Percentiles rank a stretch among this genome's conserved stretches.
Conservation (phyloP, 306 rosid species). For the Alnus glutinosa region DNA sequence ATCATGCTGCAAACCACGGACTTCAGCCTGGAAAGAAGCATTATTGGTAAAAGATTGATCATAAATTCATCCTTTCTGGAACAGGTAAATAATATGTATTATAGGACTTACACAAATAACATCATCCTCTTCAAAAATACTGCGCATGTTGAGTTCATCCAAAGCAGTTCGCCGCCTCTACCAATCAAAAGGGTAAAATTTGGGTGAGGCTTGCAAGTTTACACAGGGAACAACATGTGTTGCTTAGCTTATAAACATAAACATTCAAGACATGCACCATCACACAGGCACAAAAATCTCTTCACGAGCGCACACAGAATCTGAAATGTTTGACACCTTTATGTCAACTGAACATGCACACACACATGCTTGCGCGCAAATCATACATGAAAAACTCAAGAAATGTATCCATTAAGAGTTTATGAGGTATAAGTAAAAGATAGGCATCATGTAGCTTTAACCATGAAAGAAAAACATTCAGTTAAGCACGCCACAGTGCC, state of each 20-base stretch:
- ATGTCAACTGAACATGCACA: not conserved
- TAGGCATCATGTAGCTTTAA: not conserved
- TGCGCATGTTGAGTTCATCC: constrained; percentile 94
- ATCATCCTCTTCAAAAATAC: constrained; percentile 82
- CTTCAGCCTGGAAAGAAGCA: constrained; percentile 63
- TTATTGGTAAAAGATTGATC: not conserved
- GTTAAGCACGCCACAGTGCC: not conserved
- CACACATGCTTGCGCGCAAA: too few relatives aligned
- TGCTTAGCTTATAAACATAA: not conserved
- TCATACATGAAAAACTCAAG: too few relatives aligned
- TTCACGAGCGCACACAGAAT: not conserved
- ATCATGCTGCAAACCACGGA: constrained; percentile 83
- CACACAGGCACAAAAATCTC: not conserved
- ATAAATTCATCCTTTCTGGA: not conserved
- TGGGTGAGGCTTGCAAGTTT: constrained; percentile 12
- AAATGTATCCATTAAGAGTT: too few relatives aligned
- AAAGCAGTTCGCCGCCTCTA: constrained; percentile 88
- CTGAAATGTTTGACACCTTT: not conserved
- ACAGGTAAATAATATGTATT: not conserved
- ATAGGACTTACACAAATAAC: constrained; percentile 72
- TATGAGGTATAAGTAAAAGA: not conserved
- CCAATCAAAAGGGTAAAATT: constrained; percentile 17
- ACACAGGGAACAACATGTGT: not conserved
- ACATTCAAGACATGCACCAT: constrained; percentile 8
- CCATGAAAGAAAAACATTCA: not conserved